Conservation (phyloP, 1,284 basidiomycete genomes). For the Cutaneotrichosporon arboriforme region DNA sequence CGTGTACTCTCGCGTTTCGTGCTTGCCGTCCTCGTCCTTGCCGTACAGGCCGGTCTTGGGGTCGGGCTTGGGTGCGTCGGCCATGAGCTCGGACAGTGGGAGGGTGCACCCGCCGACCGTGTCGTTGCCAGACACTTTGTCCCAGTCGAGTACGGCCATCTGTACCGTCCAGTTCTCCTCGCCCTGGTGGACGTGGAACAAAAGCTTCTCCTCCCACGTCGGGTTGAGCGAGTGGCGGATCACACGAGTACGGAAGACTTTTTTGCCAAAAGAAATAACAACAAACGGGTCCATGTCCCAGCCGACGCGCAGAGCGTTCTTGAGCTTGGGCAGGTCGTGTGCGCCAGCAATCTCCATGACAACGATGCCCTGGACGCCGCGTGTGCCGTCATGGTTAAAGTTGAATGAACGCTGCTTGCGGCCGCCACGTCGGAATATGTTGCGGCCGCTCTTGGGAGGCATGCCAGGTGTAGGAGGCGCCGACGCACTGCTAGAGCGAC, state of each 20-base stretch:
- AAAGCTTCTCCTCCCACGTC: constrained; percentile 88
- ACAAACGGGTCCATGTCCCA: constrained; percentile 95
- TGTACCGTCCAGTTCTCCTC: constrained; percentile 73
- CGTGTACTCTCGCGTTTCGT: constrained; percentile 65
- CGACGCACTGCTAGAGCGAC: constrained; percentile 6
- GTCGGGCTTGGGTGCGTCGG: constrained; percentile 67
- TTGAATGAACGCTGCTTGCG: not conserved
- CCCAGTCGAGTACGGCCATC: constrained; percentile 86
- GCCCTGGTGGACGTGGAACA: constrained; percentile 88
- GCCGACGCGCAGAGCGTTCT: constrained; percentile 56
- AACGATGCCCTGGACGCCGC: constrained; percentile 77
- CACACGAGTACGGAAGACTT: constrained; percentile 89
- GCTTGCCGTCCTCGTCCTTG: constrained; percentile 53
- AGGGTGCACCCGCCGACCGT: constrained; percentile 70
- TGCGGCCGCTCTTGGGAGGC: not conserved
- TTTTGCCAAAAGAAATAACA: constrained; percentile 92
- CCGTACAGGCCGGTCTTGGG: constrained; percentile 67
- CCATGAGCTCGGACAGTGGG: constrained; percentile 65
- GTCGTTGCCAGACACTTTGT: constrained; percentile 75
- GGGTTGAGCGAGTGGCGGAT: constrained; percentile 85
- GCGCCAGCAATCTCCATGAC: constrained; percentile 72
- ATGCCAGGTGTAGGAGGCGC: not conserved
- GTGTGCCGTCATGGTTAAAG: constrained; percentile 19
- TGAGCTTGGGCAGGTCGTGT: constrained; percentile 73
- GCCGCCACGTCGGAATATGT: constrained; percentile 13